phyloP scores from a whole-genome alignment of 2,329 filamentous ascomycete species.

The Monilinia fructicola region DNA sequence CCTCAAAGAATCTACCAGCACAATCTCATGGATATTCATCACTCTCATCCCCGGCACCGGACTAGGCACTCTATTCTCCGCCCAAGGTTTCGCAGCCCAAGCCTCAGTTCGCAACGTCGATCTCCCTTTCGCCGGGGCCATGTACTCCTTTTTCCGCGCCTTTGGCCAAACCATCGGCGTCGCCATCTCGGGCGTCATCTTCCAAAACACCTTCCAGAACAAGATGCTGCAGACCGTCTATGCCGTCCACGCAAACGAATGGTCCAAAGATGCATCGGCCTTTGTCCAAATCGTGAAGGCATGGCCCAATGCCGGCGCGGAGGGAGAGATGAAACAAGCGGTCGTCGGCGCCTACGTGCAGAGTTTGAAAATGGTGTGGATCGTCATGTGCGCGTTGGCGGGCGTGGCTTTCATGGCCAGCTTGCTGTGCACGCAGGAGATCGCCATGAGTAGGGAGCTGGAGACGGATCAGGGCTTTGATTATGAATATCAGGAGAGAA shows the following conservation, averaged over 20 bases:
- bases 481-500: conserved; percentile 15
- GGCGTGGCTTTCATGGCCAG: conserved; percentile 39
- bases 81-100: conserved; percentile 61
- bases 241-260: conserved; percentile 24
- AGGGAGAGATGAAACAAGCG: conserved; percentile 23
- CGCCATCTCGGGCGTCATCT: conserved; percentile 61
- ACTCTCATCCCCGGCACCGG: conserved; percentile 60
- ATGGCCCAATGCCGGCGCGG: conserved; percentile 24
- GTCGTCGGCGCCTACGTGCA: conserved; percentile 31
- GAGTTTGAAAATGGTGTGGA: conserved; percentile 33
- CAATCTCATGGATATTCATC: conserved; percentile 58
- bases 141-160: conserved; percentile 66
- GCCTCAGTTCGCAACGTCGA: conserved; percentile 56
- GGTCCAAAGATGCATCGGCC: conserved; percentile 28
- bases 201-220: conserved; percentile 56
- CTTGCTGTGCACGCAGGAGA: conserved; percentile 47
- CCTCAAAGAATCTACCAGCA: conserved; percentile 50
- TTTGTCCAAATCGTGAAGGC: conserved; percentile 32
- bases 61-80: conserved; percentile 61
- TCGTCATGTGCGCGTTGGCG: conserved; percentile 33
- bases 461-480: conserved; percentile 19
- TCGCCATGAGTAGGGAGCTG: conserved; percentile 53
- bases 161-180: conserved; percentile 48
- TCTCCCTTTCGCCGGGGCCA: conserved; percentile 58
- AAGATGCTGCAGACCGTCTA: conserved; percentile 31